Conservation (phyloP, 352 stramenopile species). For the Thalassiosira delicatula region DNA sequence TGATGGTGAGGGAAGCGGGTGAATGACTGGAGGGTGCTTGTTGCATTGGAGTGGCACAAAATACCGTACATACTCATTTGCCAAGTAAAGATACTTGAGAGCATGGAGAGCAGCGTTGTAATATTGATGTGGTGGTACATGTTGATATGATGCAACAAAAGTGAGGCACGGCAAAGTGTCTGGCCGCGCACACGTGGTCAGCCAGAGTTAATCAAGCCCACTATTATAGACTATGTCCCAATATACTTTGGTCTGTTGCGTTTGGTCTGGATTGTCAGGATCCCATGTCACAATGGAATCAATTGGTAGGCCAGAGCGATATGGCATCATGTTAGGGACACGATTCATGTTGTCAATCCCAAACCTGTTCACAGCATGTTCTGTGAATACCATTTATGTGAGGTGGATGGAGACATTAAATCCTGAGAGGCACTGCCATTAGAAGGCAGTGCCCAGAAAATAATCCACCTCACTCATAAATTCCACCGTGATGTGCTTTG, state of each 20-base stretch:
- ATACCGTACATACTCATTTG: constrained; percentile 19
- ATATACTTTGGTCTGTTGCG: background rate
- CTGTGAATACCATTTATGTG: constrained; percentile 27
- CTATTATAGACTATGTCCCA: constrained; percentile 5
- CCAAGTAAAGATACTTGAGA: constrained; percentile 4
- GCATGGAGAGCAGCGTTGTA: constrained; percentile 3
- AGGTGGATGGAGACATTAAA: constrained; percentile 32
- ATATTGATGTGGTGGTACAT: constrained; percentile 8
- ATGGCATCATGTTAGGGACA: constrained; percentile 35
- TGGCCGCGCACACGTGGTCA: background rate
- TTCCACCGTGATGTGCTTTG: background rate
- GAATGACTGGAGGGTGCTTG: constrained; percentile 1
- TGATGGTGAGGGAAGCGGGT: constrained; percentile 1
- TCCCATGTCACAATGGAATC: constrained; percentile 16
- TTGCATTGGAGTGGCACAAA: background rate
- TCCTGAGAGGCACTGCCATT: no score
- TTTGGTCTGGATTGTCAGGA: background rate
- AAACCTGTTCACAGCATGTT: constrained; percentile 20
- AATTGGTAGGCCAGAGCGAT: constrained; percentile 35
- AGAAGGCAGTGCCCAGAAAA: no score
- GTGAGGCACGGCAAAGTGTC: background rate
- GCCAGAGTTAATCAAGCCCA: no score
- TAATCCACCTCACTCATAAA: constrained; percentile 19
- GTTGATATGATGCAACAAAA: constrained; percentile 14
- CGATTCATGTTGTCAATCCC: background rate